A percentile compares a stretch with the other conserved stretches of the same genome.
These are phyloP conservation scores for Micractinium conductrix DNA, from an alignment of 139 green algal species.

Conservation along the genomic window DNA sequence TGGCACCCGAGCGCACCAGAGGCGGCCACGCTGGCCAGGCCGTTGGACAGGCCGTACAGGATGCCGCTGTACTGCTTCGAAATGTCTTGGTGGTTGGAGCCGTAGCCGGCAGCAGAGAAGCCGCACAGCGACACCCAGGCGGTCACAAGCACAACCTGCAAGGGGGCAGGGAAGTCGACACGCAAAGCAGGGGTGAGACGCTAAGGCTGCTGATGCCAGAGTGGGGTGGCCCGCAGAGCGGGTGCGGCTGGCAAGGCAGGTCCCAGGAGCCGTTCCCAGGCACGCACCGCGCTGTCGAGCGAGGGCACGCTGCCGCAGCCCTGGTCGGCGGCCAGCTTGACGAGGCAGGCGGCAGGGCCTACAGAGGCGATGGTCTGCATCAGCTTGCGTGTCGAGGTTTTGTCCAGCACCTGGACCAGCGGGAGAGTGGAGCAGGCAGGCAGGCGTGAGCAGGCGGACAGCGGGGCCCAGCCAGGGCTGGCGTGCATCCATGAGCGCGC, in stretches of 20 bases:
- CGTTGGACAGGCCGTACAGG: constrained; percentile 86
- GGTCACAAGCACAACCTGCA: constrained; percentile 38
- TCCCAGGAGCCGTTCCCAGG: too few species aligned
- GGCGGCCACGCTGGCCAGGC: constrained; percentile 63
- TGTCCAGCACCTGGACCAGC: constrained; percentile 50
- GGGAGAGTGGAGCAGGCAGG: too few species aligned
- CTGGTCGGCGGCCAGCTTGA: constrained; percentile 57
- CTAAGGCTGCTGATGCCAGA: background rate
- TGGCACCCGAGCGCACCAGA: too few species aligned
- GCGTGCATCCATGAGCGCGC: background rate
- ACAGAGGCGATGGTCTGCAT: constrained; percentile 69
- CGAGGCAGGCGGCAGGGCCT: constrained; percentile 69
- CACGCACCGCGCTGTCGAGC: too few species aligned
- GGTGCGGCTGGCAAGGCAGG: too few species aligned
- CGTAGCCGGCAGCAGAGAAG: constrained; percentile 67
- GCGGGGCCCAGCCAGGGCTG: background rate
- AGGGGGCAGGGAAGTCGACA: too few species aligned
- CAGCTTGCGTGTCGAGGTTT: constrained; percentile 73
- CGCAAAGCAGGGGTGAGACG: too few species aligned
- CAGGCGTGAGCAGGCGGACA: too few species aligned
- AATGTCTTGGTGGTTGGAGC: constrained; percentile 87
- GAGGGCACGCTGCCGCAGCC: too few species aligned
- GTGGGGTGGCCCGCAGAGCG: too few species aligned
- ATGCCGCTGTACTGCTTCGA: constrained; percentile 64
- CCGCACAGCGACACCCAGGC: constrained; percentile 32